These are phyloP conservation scores for Heliamphora pulchella DNA, from an alignment of 179 eudicot genomes.

Conservation along the genomic window DNA sequence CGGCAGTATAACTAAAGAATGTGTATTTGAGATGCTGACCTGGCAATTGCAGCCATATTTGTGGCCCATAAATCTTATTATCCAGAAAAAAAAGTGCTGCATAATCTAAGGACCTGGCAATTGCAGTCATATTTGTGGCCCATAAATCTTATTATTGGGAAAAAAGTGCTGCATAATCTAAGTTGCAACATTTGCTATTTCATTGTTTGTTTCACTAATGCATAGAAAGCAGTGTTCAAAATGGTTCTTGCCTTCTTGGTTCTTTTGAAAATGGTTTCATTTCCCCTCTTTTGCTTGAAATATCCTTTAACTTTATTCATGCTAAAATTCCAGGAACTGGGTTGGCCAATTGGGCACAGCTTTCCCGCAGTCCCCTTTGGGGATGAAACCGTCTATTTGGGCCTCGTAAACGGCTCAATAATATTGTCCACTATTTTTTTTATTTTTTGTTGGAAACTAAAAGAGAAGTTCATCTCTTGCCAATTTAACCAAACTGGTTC, in stretches of 20 bases:
- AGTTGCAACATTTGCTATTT: not conserved
- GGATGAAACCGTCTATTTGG: too few species aligned
- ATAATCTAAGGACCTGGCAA: not conserved
- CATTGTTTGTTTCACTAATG: not conserved
- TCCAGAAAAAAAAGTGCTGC: constrained; percentile 1
- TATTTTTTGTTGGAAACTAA: too few species aligned
- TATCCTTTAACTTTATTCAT: too few species aligned
- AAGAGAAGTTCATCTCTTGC: too few species aligned
- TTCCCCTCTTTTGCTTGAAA: not conserved
- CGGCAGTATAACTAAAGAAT: not conserved
- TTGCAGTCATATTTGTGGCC: constrained; percentile 10
- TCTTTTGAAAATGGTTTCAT: constrained; percentile 2
- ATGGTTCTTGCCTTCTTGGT: too few species aligned
- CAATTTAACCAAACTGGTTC: too few species aligned
- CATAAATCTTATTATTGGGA: not conserved
- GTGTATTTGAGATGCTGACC: not conserved
- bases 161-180: constrained; percentile 5
- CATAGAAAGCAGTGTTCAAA: not conserved
- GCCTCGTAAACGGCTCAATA: too few species aligned
- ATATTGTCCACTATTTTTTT: too few species aligned
- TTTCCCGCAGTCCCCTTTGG: too few species aligned
- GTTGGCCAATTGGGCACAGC: too few species aligned
- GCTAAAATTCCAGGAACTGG: too few species aligned
- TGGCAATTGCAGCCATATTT: constrained; percentile 10
- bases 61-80: not conserved